Evolutionary conservation across 768 basidiomycete genomes (phyloP).

Genomic region (Mycena metata): DNA sequence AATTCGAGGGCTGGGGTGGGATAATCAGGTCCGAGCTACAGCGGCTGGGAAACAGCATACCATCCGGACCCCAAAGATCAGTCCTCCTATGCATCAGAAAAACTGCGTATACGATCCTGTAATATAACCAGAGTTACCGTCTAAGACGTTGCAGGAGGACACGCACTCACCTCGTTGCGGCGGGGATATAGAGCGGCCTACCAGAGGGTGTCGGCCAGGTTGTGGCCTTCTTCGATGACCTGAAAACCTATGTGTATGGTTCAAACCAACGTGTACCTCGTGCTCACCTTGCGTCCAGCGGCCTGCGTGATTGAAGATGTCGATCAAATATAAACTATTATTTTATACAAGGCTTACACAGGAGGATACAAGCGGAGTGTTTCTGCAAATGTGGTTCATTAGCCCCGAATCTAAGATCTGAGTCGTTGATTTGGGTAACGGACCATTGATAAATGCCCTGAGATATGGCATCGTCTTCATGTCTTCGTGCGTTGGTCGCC

Average conservation of each 20-base stretch:
- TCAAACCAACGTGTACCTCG: constrained; percentile 1
- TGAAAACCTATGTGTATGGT: neutral
- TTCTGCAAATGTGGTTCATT: constrained; percentile 45
- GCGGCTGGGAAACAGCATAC: constrained; percentile 36
- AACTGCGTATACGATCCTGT: constrained; percentile 51
- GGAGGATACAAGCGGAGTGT: constrained; percentile 67
- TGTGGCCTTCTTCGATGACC: constrained; percentile 29
- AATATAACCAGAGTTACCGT: constrained; percentile 50
- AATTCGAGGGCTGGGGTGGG: constrained; percentile 45
- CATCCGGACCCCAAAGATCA: constrained; percentile 72
- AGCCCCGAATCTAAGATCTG: neutral
- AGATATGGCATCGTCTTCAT: constrained; percentile 57
- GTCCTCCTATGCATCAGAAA: constrained; percentile 72
- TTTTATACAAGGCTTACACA: constrained; percentile 55
- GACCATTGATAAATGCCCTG: constrained; percentile 51
- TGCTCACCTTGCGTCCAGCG: constrained; percentile 11
- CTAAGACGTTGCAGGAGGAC: neutral
- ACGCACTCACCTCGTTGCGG: neutral
- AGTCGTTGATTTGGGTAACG: neutral
- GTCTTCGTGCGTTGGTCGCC: constrained; percentile 52
- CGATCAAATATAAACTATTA: neutral
- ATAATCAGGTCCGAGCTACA: neutral
- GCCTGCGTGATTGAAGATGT: neutral
- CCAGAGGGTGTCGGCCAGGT: neutral
- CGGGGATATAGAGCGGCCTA: constrained; percentile 14